Percentiles rank a stretch among this genome's conserved stretches.
These are phyloP conservation scores for Beta corolliflora DNA, from an alignment of 179 eudicot genomes.

Conservation along the genomic window DNA sequence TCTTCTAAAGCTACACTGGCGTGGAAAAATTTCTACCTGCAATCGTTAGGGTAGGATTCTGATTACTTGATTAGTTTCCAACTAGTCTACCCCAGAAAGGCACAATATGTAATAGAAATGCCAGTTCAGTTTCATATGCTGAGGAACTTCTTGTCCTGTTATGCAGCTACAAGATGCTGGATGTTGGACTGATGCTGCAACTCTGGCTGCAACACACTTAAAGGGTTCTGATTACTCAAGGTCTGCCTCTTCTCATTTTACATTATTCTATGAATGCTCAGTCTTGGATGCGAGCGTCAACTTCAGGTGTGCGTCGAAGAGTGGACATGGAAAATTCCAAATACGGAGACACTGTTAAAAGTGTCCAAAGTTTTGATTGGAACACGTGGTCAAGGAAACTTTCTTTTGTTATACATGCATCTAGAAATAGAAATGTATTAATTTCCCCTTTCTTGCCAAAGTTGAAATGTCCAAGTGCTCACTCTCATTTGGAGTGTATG, in stretches of 20 bases:
- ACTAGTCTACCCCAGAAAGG: background rate
- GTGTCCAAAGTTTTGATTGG: background rate
- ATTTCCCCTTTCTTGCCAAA: background rate
- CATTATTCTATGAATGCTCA: background rate
- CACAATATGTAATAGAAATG: background rate
- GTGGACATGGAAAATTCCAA: background rate
- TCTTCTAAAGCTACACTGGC: background rate
- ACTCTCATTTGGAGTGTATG: background rate
- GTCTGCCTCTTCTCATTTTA: slow-evolving; percentile 37
- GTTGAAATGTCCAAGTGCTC: background rate
- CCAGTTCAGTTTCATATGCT: background rate
- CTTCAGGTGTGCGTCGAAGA: background rate
- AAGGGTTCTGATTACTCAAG: slow-evolving; percentile 93
- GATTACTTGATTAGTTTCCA: too few relatives aligned
- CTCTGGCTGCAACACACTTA: slow-evolving; percentile 93
- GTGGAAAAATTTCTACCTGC: too few relatives aligned
- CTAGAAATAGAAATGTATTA: background rate
- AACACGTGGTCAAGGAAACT: background rate
- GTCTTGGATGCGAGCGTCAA: background rate
- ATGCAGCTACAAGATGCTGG: slow-evolving; percentile 99
- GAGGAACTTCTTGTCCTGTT: background rate
- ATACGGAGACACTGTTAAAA: background rate
- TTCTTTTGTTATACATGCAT: background rate
- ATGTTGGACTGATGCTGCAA: slow-evolving; percentile 99
- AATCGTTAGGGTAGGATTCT: too few relatives aligned